Conservation (phyloP, 1,284 basidiomycete genomes). For the Moniliella sp. region DNA sequence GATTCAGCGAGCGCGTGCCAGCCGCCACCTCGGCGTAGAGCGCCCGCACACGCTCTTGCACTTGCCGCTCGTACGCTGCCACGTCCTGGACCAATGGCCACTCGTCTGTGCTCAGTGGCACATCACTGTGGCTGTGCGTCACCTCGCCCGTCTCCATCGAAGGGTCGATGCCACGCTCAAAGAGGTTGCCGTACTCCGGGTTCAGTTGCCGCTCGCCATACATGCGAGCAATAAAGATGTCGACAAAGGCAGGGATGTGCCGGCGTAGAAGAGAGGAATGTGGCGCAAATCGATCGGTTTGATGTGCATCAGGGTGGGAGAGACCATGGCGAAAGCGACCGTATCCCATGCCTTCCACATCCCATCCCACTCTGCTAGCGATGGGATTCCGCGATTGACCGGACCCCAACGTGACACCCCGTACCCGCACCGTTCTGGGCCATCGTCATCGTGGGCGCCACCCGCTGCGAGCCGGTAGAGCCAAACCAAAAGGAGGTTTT, state of each 20-base stretch:
- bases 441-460: no score
- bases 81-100: constrained; percentile 64
- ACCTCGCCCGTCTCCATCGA: constrained; percentile 35
- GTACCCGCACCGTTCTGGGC: no score
- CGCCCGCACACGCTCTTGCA: constrained; percentile 48
- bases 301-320: constrained; percentile 57
- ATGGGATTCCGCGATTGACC: constrained; percentile 50
- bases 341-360: constrained; percentile 79
- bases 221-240: constrained; percentile 65
- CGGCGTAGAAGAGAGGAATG: constrained; percentile 43
- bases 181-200: constrained; percentile 41
- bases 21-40: constrained; percentile 51
- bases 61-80: constrained; percentile 53
- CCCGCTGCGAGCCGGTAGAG: no score
- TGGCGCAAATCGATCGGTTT: constrained; percentile 78
- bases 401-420: no score
- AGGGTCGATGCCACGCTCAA: constrained; percentile 78
- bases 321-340: constrained; percentile 68
- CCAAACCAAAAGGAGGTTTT: constrained; percentile 56
- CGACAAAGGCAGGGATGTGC: constrained; percentile 55
- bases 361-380: constrained; percentile 53
- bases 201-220: constrained; percentile 58
- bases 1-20: constrained; percentile 38
- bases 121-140: constrained; percentile 60
- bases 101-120: constrained; percentile 55